Evolutionary conservation across 345 rosid species (phyloP), one percentile per base, ranked within the genome.

Genomic region (Citrus reticulata): DNA sequence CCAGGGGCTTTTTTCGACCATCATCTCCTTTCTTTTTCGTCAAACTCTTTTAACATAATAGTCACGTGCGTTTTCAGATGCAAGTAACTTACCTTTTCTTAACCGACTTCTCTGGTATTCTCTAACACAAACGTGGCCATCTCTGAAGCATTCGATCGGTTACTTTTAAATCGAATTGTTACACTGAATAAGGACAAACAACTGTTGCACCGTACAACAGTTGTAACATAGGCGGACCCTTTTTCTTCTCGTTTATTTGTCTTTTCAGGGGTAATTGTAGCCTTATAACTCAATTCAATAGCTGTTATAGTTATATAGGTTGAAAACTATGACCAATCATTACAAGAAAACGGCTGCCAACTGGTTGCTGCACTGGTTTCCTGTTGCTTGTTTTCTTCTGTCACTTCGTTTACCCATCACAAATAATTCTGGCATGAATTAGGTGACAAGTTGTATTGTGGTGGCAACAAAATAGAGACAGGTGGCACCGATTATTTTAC

Each of bases 361-460:
- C 27, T 35, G 29, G 5, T 72, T 22, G 68, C 68, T 60, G 6
- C 30, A 7, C 32, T 35, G 20, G 13, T 5, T 49, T 25, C 6
- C 39, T 3, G 57, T 55, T 65, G n/a, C 51, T 55, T 65, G 62
- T 55, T 39, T 57, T 16, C 77, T 29, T 39, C 63, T 27, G 35
- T 30, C 5, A 0, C 2, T 72, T 13, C 35, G 22, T 60, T 73
- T 13, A 37, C 67, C 60, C 58, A 42, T 22, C 40, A 29, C 4
- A 51, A 62, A 69, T 10, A 2, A 34, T 76, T 2, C 49, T 70
- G 70, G 77, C 81, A 40, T 30, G 68, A 70, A 37, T 29, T 11
- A 2, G n/a, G 68, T 61, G 75, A 75, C 81, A 65, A 62, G 60
- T 11, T 76, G 66, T 64, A 9, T 17, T 8, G 66, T 63, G 70